Base-by-base conservation (phyloP, 2,329 filamentous ascomycete species). In the Colletotrichum orbiculare region DNA sequence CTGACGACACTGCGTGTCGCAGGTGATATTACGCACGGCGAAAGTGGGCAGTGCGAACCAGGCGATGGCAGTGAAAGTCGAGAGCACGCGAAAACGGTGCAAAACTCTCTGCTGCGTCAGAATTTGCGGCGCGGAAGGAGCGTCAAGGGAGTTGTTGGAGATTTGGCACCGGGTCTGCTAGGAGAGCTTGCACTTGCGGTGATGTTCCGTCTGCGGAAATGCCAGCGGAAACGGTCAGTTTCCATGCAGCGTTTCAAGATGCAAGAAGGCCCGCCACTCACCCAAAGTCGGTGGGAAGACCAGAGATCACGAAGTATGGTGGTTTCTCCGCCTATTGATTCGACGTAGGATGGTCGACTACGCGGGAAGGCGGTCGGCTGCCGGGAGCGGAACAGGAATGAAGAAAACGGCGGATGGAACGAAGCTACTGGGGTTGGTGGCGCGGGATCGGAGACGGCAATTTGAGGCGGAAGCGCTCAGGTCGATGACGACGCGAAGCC, bases 11-110 rank as follows among this genome's bases (percentile, higher is more conserved):
- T 13, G 50, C 50, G n/a, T 61, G 57, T 61, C 46, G 50, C 57
- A 65, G 57, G 47, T 61, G 25, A 41, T 65, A 56, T 65, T 52
- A 62, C 52, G 35, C 37, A 43, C 50, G 39, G 53, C 13, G 33
- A 52, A 17, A n/a, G 41, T 17, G 35, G 38, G 17, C 38, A 41
- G 6, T 38, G 46, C 34, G 46, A 15, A 11, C 17, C 25, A 25
- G 25, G 17, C 35, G 39, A 38, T 25, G 9, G 13, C 35, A 6
- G 11, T 10, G 9, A 12, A 39, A 42, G 25, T 25, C 25, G 25
- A 25, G 17, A 33, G n/a, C 9, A n/a, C 41, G 17, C 33, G 34
- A 11, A 11, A 33, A 17, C 5, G 41, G 10, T 15, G 25, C 12
- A 5, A 15, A 10, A 33, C 11, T 53, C n/a, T 45, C 17, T 12